Percentiles rank a stretch among this genome's conserved stretches.
phyloP scores from a whole-genome alignment of 2,329 filamentous ascomycete species.

The Neofusicoccum parvum region DNA sequence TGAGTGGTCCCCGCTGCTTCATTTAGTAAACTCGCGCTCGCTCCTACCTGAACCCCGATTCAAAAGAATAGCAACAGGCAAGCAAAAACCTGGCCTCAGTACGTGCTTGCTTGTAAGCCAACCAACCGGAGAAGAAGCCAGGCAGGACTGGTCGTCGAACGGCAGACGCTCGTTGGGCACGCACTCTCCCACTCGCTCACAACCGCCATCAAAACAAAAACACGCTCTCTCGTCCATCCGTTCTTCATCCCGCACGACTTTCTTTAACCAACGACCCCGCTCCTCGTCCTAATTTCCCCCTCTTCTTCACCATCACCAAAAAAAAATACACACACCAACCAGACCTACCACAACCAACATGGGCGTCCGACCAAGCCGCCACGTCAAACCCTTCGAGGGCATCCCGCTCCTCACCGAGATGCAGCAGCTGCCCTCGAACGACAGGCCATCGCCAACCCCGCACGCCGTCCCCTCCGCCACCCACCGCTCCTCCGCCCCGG shows the following conservation, averaged over 20 bases:
- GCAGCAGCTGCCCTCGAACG: background rate
- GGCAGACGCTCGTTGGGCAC: background rate
- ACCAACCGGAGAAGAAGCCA: background rate
- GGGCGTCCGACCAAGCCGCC: background rate
- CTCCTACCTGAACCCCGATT: background rate
- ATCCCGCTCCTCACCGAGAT: slow-evolving; percentile 9
- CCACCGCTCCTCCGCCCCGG: background rate
- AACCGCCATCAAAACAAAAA: background rate
- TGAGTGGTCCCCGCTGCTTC: slow-evolving; percentile 1
- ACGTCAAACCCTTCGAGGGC: background rate
- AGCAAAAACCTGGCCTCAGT: background rate
- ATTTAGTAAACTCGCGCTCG: background rate
- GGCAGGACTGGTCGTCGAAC: background rate
- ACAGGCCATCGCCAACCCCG: background rate
- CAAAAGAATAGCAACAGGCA: background rate
- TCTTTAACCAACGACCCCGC: background rate
- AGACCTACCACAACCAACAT: background rate
- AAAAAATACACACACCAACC: background rate
- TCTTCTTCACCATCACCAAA: background rate
- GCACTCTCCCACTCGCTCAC: background rate
- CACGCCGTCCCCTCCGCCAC: too few relatives aligned
- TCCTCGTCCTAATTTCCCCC: too few relatives aligned
- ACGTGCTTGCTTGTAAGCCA: background rate
- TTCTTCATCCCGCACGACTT: too few relatives aligned
- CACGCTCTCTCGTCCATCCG: background rate